These are phyloP conservation scores for Plasmopara muralis DNA, from an alignment of 352 stramenopile species.

Conservation along the genomic window DNA sequence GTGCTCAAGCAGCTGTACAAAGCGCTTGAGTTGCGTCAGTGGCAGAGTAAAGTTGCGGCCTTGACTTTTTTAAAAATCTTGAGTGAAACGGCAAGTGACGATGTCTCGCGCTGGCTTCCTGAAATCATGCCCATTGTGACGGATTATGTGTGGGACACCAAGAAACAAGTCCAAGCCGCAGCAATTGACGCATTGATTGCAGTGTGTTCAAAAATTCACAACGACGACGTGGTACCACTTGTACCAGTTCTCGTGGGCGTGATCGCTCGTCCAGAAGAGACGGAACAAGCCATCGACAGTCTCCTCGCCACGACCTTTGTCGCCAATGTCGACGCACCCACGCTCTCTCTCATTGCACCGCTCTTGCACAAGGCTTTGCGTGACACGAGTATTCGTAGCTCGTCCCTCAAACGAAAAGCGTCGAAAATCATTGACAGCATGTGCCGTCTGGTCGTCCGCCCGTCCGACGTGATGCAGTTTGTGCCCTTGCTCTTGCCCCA, in stretches of 20 bases:
- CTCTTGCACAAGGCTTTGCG: constrained; percentile 87
- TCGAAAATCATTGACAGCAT: constrained; percentile 93
- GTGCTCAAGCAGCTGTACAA: constrained; percentile 57
- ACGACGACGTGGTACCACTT: constrained; percentile 86
- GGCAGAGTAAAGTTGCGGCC: constrained; percentile 84
- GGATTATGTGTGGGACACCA: constrained; percentile 91
- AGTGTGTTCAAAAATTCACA: constrained; percentile 86
- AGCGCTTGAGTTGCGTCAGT: constrained; percentile 55
- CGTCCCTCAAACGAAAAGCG: constrained; percentile 87
- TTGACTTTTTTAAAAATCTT: constrained; percentile 79
- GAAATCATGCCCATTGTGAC: constrained; percentile 88
- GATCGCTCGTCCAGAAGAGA: constrained; percentile 88
- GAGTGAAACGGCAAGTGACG: constrained; percentile 47
- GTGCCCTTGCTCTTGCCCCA: constrained; percentile 88
- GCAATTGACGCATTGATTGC: constrained; percentile 64
- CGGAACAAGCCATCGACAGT: constrained; percentile 85
- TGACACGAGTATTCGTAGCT: constrained; percentile 89
- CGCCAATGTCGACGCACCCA: constrained; percentile 86
- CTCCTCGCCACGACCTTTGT: constrained; percentile 91
- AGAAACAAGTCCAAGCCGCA: constrained; percentile 87
- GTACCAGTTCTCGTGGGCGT: constrained; percentile 88
- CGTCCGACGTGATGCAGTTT: constrained; percentile 88
- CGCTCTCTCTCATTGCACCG: constrained; percentile 87
- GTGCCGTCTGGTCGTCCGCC: constrained; percentile 81
- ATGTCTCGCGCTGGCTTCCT: constrained; percentile 78